Evolutionary conservation across 257 asterid genomes (phyloP).

Genomic region (Handroanthus guayacan): DNA sequence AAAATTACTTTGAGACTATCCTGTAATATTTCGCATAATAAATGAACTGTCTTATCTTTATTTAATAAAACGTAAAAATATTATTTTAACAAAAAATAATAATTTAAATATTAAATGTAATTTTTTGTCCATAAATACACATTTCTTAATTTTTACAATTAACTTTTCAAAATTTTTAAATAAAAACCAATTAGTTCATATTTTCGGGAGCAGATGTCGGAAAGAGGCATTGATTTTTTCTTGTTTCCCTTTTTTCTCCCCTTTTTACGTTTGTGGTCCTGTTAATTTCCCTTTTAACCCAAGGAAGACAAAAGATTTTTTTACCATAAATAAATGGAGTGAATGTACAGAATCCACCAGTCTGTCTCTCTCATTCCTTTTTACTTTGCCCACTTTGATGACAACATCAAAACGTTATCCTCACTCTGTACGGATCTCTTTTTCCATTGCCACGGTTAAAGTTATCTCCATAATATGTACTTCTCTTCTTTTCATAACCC

Average conservation of each 20-base stretch:
- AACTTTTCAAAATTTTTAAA: too few relatives aligned
- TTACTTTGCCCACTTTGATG: background rate
- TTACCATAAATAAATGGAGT: conserved; percentile 27
- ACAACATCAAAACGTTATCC: background rate
- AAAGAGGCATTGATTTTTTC: conserved; percentile 23
- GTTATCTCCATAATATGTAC: background rate
- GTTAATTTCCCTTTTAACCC: background rate
- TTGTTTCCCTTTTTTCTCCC: background rate
- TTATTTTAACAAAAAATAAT: too few relatives aligned
- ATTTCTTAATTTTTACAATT: too few relatives aligned
- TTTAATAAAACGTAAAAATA: too few relatives aligned
- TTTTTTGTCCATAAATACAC: too few relatives aligned
- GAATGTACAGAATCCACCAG: conserved; percentile 22
- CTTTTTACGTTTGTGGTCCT: background rate
- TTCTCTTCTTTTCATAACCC: conserved; percentile 4
- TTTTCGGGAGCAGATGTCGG: too few relatives aligned
- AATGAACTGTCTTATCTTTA: too few relatives aligned
- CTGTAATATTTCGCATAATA: too few relatives aligned
- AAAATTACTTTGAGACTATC: too few relatives aligned
- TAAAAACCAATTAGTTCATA: too few relatives aligned
- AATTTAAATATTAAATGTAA: too few relatives aligned
- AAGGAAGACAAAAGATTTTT: conserved; percentile 8
- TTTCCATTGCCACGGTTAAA: conserved; percentile 24
- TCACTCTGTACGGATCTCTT: background rate
- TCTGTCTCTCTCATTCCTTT: conserved; percentile 2